Evolutionary conservation across 2,329 filamentous ascomycete species (phyloP).

Genomic region (Chalara sp.): DNA sequence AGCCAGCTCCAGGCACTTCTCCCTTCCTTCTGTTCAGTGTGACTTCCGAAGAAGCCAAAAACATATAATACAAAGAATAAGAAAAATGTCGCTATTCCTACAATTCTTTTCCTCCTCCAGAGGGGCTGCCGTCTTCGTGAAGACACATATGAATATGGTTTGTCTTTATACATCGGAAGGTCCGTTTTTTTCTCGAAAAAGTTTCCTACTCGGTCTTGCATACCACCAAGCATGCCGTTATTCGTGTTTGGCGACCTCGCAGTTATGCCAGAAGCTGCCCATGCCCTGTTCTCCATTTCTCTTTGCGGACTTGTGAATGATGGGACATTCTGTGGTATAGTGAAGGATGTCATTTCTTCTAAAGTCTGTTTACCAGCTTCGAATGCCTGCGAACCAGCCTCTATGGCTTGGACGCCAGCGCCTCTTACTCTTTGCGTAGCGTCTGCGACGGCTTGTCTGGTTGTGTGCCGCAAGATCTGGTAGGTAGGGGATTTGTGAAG

Average conservation of each 20-base stretch:
- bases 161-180: slow-evolving; percentile 98
- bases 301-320: slow-evolving; percentile 60
- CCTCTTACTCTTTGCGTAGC: slow-evolving; percentile 42
- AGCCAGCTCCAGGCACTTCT: slow-evolving; percentile 50
- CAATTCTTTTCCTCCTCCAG: slow-evolving; percentile 57
- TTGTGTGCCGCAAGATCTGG: slow-evolving; percentile 43
- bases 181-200: slow-evolving; percentile 55
- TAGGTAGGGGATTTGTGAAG: slow-evolving; percentile 37
- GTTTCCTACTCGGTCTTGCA: slow-evolving; percentile 56
- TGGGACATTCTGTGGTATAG: slow-evolving; percentile 62
- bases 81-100: slow-evolving; percentile 44
- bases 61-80: slow-evolving; percentile 61
- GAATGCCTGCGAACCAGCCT: slow-evolving; percentile 41
- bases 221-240: slow-evolving; percentile 38
- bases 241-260: slow-evolving; percentile 27
- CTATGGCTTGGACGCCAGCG: slow-evolving; percentile 41
- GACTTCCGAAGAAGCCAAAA: slow-evolving; percentile 50
- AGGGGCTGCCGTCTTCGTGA: slow-evolving; percentile 51
- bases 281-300: slow-evolving; percentile 58
- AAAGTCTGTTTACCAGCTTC: slow-evolving; percentile 34
- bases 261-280: slow-evolving; percentile 47
- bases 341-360: slow-evolving; percentile 53
- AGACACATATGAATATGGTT: slow-evolving; percentile 70
- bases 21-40: slow-evolving; percentile 15
- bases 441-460: slow-evolving; percentile 37